Conservation (phyloP, 2,329 filamentous ascomycete species). For the Didymella sp. region DNA sequence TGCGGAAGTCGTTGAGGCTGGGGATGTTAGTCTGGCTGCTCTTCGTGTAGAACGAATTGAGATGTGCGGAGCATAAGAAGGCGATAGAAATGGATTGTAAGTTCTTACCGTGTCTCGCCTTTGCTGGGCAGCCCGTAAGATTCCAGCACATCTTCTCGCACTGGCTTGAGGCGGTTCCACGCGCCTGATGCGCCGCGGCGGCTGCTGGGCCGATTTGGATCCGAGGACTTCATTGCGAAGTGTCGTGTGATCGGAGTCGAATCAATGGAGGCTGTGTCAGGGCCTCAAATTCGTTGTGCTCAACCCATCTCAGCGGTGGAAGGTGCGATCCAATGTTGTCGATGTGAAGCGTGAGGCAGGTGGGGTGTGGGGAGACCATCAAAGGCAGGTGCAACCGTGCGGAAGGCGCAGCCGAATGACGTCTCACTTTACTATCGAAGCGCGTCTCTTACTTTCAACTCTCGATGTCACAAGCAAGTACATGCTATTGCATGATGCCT, state of each 20-base stretch:
- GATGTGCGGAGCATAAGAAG: no score
- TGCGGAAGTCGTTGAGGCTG: slow-evolving; percentile 68
- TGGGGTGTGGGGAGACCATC: slow-evolving; percentile 35
- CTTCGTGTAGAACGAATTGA: no score
- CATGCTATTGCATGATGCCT: not conserved
- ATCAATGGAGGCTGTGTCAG: not conserved
- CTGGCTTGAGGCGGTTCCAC: slow-evolving; percentile 67
- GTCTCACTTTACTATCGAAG: not conserved
- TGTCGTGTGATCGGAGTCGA: not conserved
- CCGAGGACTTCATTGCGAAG: slow-evolving; percentile 39
- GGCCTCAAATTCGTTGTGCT: not conserved
- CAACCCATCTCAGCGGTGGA: slow-evolving; percentile 21
- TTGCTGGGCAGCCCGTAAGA: slow-evolving; percentile 87
- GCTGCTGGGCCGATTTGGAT: slow-evolving; percentile 44
- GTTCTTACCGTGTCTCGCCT: slow-evolving; percentile 78
- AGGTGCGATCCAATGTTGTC: slow-evolving; percentile 21
- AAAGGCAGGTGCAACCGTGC: slow-evolving; percentile 7
- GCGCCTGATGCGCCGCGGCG: slow-evolving; percentile 49
- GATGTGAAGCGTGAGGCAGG: slow-evolving; percentile 32
- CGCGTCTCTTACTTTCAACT: not conserved
- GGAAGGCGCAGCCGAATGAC: slow-evolving; percentile 10
- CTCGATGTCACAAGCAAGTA: not conserved
- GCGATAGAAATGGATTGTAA: no score
- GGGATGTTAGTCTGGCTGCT: not conserved
- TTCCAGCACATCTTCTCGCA: slow-evolving; percentile 78